Percentiles rank a stretch among this genome's conserved stretches.
Conservation (phyloP, 257 asterid species). For the Leonotis leonurus region DNA sequence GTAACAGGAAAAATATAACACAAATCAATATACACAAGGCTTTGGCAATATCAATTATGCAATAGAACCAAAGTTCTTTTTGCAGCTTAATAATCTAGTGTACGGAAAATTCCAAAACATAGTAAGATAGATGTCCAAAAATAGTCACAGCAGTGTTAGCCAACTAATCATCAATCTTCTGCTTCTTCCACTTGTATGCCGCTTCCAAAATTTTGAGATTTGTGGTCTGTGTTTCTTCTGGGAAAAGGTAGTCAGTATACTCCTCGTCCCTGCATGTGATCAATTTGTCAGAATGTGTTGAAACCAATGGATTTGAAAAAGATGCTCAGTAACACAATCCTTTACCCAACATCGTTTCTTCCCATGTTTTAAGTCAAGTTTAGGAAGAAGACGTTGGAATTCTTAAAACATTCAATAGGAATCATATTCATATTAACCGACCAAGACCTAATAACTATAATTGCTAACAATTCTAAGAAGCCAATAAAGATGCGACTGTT, state of each 20-base stretch:
- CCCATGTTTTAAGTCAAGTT: background rate
- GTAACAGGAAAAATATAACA: no score
- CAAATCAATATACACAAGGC: no score
- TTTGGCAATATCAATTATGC: background rate
- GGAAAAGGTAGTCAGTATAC: conserved; percentile 79
- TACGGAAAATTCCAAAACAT: background rate
- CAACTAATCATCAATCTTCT: conserved; percentile 52
- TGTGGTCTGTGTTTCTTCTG: conserved; percentile 73
- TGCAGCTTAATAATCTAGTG: background rate
- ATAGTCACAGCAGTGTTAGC: background rate
- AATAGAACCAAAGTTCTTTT: background rate
- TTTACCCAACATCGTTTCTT: background rate
- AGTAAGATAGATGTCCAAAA: background rate
- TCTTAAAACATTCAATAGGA: background rate
- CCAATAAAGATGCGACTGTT: background rate
- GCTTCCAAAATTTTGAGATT: conserved; percentile 82
- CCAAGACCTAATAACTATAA: background rate
- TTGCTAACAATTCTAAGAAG: background rate
- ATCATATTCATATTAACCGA: background rate
- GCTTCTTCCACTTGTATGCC: conserved; percentile 91
- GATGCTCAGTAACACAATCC: background rate
- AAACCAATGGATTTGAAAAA: background rate
- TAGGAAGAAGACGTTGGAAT: background rate
- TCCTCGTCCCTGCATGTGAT: conserved; percentile 69
- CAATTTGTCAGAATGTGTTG: conserved; percentile 5